Base-by-base conservation (phyloP, 2,329 filamentous ascomycete species). In the Botryotinia narcissicola region DNA sequence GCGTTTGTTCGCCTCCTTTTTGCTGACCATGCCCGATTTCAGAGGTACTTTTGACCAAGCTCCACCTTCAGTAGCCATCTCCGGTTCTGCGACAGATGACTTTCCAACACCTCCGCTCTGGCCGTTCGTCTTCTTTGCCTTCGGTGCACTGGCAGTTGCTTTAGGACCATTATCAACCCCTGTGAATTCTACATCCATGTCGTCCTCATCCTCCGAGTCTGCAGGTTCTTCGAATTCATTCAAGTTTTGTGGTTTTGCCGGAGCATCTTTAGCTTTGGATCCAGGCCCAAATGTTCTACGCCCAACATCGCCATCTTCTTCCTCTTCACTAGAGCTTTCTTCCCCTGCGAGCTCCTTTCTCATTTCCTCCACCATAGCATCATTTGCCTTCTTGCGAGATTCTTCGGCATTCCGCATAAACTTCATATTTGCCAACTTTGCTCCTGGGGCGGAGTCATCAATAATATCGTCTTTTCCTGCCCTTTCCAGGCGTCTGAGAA, bases 381-480 rank as follows among this genome's bases (percentile, higher is more conserved):
- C 93, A 77, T 98, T 98, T 73, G 90, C 88, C 75, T 91, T 89
- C 82, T 91, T 94, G 79, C 90, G 90, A 54, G 90, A 87, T 42
- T 91, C 92, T 79, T 98, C 95, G 1, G 94, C 93, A 77, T 92
- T 94, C 79, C 92, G 90, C 96, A 99, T 98, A 81, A 99, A 99
- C 75, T 93, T 93, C 91, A 99, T 94, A 70, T 88, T 88, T 82
- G 93, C 90, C 10, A 99, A 84, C 78, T 89, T 91, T 22, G 91
- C 91, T 77, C 88, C 86, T 0, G 88, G 88, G 29, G 81, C 84
- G 32, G 78, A 78, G n/a, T 83, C 84, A 35, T 88, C 86, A 22
- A 86, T 83, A 14, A 83, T 80, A 48, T 84, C 83, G 16, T 85
- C 82, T 29, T 83, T 82, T 25, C 84, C 83, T 10, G 85, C 77